A percentile compares a stretch with the other conserved stretches of the same genome.
phyloP scores from a whole-genome alignment of 768 basidiomycete genomes.

The Termitomyces sp. region DNA sequence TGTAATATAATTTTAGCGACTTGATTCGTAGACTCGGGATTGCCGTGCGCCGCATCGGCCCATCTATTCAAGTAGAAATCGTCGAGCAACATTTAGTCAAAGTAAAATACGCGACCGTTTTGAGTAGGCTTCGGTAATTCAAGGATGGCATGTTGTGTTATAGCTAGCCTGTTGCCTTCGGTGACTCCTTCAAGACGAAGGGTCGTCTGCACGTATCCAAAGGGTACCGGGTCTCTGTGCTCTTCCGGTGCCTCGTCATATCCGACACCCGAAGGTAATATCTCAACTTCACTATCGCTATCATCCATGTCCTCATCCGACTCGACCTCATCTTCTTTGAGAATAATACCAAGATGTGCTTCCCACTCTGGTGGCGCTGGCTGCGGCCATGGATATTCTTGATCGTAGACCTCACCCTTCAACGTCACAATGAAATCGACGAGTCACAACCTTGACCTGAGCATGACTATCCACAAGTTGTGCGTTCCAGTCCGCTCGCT shows the following conservation, averaged over 20 bases:
- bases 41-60: no score
- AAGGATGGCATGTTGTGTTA: slow-evolving; percentile 1
- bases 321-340: slow-evolving; percentile 1
- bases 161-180: background rate
- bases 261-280: background rate
- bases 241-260: slow-evolving; percentile 6
- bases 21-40: no score
- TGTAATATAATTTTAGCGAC: no score
- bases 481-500: background rate
- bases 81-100: background rate
- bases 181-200: slow-evolving; percentile 2
- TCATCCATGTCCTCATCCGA: background rate
- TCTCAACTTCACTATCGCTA: background rate
- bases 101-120: slow-evolving; percentile 5
- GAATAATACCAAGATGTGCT: background rate
- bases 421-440: background rate
- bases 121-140: background rate
- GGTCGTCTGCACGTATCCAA: slow-evolving; percentile 6
- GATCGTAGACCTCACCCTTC: background rate
- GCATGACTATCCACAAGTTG: background rate
- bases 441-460: background rate
- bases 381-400: slow-evolving; percentile 2
- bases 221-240: slow-evolving; percentile 2
- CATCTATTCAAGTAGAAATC: no score
- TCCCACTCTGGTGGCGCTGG: background rate